A percentile compares a stretch with the other conserved stretches of the same genome.
Evolutionary conservation across 257 asterid genomes (phyloP).

Genomic region (Solanum sejunctum): DNA sequence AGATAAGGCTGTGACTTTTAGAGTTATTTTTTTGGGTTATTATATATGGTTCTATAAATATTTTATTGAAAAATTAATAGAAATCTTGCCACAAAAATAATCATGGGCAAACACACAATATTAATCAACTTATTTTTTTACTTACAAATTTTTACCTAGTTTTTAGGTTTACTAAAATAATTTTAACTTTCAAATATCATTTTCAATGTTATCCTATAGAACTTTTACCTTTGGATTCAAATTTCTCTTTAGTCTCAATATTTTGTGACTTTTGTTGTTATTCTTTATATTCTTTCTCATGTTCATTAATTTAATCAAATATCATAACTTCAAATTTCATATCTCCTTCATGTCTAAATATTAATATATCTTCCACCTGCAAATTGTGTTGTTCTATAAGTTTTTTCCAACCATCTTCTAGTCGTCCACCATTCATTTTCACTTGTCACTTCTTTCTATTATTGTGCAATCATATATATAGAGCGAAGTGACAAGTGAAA

Average conservation of each 20-base stretch:
- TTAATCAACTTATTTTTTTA: too few relatives aligned
- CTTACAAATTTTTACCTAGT: too few relatives aligned
- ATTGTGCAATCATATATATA: neutral
- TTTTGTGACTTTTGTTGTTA: neutral
- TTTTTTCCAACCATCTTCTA: neutral
- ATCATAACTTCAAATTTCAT: neutral
- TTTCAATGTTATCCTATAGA: too few relatives aligned
- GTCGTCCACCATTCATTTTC: neutral
- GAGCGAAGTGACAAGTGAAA: neutral
- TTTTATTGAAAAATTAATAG: too few relatives aligned
- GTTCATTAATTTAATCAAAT: neutral
- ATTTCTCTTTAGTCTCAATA: neutral
- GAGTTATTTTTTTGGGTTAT: too few relatives aligned
- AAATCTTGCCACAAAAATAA: too few relatives aligned
- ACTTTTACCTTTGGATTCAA: neutral
- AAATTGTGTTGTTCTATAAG: neutral
- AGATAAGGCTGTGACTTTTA: too few relatives aligned
- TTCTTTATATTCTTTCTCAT: neutral
- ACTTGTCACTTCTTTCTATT: neutral
- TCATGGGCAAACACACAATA: too few relatives aligned
- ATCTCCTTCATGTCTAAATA: constrained; percentile 1
- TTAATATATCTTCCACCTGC: neutral
- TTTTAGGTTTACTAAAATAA: too few relatives aligned
- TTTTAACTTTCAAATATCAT: too few relatives aligned
- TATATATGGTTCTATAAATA: too few relatives aligned